Base-by-base conservation (phyloP, 2,329 filamentous ascomycete species). In the Botryosphaeria dothidea region DNA sequence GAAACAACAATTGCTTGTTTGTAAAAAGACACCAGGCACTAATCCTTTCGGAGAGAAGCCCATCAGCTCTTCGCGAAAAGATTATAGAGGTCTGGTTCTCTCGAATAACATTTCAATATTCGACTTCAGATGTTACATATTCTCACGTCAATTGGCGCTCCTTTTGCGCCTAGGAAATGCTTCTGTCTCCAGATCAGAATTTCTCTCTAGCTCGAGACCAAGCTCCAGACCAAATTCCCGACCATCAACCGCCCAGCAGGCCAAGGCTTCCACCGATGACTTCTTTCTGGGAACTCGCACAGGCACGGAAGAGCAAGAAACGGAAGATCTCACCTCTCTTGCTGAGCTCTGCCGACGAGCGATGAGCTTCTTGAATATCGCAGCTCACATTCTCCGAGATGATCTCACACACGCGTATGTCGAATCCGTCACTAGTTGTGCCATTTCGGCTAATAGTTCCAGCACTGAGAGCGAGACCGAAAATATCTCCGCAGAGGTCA, bases 91-190 rank as follows among this genome's bases (percentile, higher is more conserved):
- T 65, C 87, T 96, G 71, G 99, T 99, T 56, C 82, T 99, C 43
- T 90, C 92, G 15, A 99, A 96, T 79, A 92, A 97, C 69, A 96
- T 99, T 38, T 99, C 95, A 0, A 84, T 97, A 2, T 97, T 98
- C 73, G 95, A 99, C 76, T 98, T 99, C 75, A 86, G 92, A 57
- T 92, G 91, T 70, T 99, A 99, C 75, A 88, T 99, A 13, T 99
- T 98, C 76, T 89, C 92, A 3, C 87, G 95, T 25, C 94, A 99
- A 72, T 87, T 97, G 67, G 86, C 90, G 2, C 80, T 99, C 0
- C 83, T 98, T 1, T 83, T 97, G 13, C 87, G 93, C 4, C 84
- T 96, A 1, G 93, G 91, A n/a, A 95, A 94, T 72, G 78, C 79
- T 45, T 73, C 76, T 15, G 77, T 77, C 8, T 74, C 78, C n/a